Evolutionary conservation across 345 rosid species (phyloP).

Genomic region (Iberis pinnata): DNA sequence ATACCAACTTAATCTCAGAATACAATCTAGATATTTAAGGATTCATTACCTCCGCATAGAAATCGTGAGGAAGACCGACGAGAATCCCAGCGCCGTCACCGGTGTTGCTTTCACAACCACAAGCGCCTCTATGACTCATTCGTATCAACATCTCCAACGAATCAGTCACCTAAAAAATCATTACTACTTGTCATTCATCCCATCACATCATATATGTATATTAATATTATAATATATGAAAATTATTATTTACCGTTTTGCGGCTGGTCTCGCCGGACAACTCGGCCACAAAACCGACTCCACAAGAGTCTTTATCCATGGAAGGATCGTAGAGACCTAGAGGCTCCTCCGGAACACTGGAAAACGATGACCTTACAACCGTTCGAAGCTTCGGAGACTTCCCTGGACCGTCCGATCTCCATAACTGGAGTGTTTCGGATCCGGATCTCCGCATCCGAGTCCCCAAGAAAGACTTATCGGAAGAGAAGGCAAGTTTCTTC

Average conservation of each 20-base stretch:
- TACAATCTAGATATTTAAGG: no score
- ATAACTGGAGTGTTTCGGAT: conserved; percentile 51
- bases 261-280: conserved; percentile 82
- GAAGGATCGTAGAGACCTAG: conserved; percentile 92
- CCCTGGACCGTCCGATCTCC: conserved; percentile 84
- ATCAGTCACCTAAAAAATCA: conserved; percentile 73
- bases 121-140: conserved; percentile 97
- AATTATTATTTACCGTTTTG: conserved; percentile 89
- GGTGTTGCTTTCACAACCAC: conserved; percentile 95
- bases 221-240: no score
- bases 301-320: conserved; percentile 93
- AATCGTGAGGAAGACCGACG: conserved; percentile 77
- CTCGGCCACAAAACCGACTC: conserved; percentile 97
- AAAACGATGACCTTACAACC: conserved; percentile 62
- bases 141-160: conserved; percentile 91
- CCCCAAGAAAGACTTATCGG: conserved; percentile 51
- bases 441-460: conserved; percentile 39
- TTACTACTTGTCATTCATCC: no score
- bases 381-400: conserved; percentile 59
- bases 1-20: neutral
- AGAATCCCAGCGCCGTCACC: conserved; percentile 99
- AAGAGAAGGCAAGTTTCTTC: conserved; percentile 14
- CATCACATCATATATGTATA: no score
- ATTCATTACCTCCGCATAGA: conserved; percentile 72
- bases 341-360: conserved; percentile 88